A percentile compares a stretch with the other conserved stretches of the same genome.
Conservation (phyloP, 495 filamentous ascomycete genomes). For the Podospora appendiculata region DNA sequence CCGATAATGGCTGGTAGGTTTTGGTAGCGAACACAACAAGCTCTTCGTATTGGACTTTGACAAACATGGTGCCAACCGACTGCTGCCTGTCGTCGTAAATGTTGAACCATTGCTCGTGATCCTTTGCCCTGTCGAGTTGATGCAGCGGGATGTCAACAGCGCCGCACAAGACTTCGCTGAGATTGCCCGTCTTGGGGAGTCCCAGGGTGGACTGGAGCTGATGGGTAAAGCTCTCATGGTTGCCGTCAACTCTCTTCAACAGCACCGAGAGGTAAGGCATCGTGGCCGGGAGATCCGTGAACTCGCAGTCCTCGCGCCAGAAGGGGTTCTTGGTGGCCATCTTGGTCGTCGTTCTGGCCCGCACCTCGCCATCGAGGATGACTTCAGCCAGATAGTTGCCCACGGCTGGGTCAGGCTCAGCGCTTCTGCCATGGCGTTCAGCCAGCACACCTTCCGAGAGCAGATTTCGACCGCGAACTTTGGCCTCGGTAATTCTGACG, state of each 20-base stretch:
- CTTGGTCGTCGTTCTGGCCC: conserved; percentile 78
- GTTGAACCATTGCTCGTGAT: conserved; percentile 86
- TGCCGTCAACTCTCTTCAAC: conserved; percentile 61
- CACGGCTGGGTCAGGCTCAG: conserved; percentile 27
- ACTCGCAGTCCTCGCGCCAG: conserved; percentile 90
- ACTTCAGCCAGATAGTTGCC: conserved; percentile 83
- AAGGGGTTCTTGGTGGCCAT: conserved; percentile 77
- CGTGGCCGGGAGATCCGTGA: conserved; percentile 73
- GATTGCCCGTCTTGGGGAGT: conserved; percentile 25
- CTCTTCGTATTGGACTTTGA: conserved; percentile 79
- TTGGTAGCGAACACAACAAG: conserved; percentile 77
- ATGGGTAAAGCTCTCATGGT: conserved; percentile 31
- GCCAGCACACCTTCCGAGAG: conserved; percentile 19
- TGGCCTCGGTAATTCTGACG: conserved; percentile 51
- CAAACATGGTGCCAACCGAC: conserved; percentile 74
- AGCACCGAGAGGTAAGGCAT: conserved; percentile 74
- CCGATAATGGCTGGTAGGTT: conserved; percentile 78
- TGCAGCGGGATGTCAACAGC: conserved; percentile 79
- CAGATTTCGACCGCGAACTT: conserved; percentile 32
- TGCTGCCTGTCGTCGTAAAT: conserved; percentile 65
- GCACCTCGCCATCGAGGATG: conserved; percentile 81
- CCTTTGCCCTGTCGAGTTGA: conserved; percentile 68
- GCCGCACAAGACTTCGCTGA: conserved; percentile 49
- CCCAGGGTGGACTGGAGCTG: conserved; percentile 38
- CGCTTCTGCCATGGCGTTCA: conserved; percentile 23